Evolutionary conservation across 164 flowering plant genomes (phyloP), one percentile per base, ranked within the genome.

Genomic region (Taxillus chinensis): DNA sequence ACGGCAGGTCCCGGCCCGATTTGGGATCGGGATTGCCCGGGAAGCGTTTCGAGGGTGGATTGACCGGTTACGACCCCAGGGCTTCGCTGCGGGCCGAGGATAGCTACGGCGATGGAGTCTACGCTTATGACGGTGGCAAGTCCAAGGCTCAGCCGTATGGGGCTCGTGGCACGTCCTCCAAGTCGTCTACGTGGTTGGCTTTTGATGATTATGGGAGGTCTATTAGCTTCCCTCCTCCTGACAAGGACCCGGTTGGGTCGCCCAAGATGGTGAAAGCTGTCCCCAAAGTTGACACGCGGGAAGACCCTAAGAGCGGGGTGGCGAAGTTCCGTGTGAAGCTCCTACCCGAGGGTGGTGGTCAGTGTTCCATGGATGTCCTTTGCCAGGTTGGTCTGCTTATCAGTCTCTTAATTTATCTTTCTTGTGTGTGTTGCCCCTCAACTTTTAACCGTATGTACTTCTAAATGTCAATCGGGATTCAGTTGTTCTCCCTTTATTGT

Each of bases 141-240:
- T 75, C 46, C 5, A 83, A 79, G 71, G 76, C 46, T 16, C 96
- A 88, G 83, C 96, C 96, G 0, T 93, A 87, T 62, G 95, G 98
- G 38, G 87, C 96, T 27, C 76, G 92, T 15, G 98, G 95, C 7
- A 87, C 96, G 0, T 73, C 74, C 10, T 62, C 86, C 3, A 85
- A 87, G 74, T 89, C 87, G 2, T 85, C 92, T 0, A 77, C 75
- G 1, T 90, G 77, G 79, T 59, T 83, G 3, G 48, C 53, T 41
- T 92, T 93, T 63, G 98, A 93, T 78, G 98, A 93, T 77, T 93
- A 85, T 67, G 97, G 98, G 56, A 82, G 98, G 76, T 64, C 96
- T 2, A 62, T 70, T 51, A 71, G 64, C 45, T 43, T 73, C 27
- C 63, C 73, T 10, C 68, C 76, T 8, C 68, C 76, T 8, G 74